Percentiles rank a stretch among this genome's conserved stretches.
Evolutionary conservation across 208 protist species (phyloP).

Genomic region (Sergeia podlipaevii): DNA sequence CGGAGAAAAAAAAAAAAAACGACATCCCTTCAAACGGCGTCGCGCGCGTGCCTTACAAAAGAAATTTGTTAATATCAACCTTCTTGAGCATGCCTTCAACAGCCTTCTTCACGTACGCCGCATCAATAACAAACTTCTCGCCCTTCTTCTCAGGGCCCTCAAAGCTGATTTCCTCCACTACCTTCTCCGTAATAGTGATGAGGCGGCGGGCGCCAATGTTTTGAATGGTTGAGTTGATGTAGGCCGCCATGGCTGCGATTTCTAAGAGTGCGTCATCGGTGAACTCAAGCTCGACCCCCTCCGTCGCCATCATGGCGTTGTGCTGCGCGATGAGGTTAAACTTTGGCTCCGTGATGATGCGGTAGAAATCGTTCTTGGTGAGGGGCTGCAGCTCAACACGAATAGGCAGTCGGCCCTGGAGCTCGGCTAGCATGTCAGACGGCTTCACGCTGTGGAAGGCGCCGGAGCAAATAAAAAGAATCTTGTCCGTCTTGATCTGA

Average conservation of each 20-base stretch:
- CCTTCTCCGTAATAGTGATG: conserved; percentile 96
- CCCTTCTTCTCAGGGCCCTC: conserved; percentile 83
- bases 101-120: conserved; percentile 86
- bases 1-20: no score
- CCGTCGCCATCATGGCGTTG: conserved; percentile 94
- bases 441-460: conserved; percentile 97
- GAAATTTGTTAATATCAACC: conserved; percentile 93
- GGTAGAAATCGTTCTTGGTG: conserved; percentile 94
- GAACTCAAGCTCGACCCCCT: conserved; percentile 95
- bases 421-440: conserved; percentile 93
- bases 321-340: conserved; percentile 96
- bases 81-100: conserved; percentile 91
- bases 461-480: conserved; percentile 97
- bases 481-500: conserved; percentile 97
- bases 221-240: conserved; percentile 96
- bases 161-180: conserved; percentile 96
- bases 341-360: conserved; percentile 98
- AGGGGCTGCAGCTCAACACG: conserved; percentile 97
- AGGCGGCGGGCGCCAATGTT: conserved; percentile 98
- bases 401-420: conserved; percentile 97
- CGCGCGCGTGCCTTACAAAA: conserved; percentile 79
- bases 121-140: conserved; percentile 85
- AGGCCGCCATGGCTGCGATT: conserved; percentile 93
- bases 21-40: no score
- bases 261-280: conserved; percentile 93